Percentiles rank a stretch among this genome's conserved stretches.
These are phyloP conservation scores for Mycena epipterygia DNA, from an alignment of 768 basidiomycete genomes.

Conservation along the genomic window DNA sequence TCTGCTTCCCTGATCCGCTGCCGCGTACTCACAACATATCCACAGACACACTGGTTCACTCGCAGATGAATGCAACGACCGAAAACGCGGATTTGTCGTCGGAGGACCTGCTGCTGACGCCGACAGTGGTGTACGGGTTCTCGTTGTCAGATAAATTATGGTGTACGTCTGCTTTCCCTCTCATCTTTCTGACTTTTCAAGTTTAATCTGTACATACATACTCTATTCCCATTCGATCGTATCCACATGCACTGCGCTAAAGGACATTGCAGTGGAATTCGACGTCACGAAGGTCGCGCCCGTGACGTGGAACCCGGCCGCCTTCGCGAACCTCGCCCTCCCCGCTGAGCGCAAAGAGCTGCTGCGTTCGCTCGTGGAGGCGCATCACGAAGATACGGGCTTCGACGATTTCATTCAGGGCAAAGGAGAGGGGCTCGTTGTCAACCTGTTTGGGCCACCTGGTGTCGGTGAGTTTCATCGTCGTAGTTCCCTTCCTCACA, in stretches of 20 bases:
- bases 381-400: slow-evolving; percentile 64
- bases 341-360: slow-evolving; percentile 65
- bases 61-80: slow-evolving; percentile 23
- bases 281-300: slow-evolving; percentile 65
- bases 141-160: too few species aligned
- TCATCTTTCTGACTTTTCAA: too few species aligned
- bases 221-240: background rate
- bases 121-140: slow-evolving; percentile 73
- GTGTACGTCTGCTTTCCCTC: slow-evolving; percentile 52
- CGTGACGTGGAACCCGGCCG: slow-evolving; percentile 70
- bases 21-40: background rate
- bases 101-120: slow-evolving; percentile 68
- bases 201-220: background rate
- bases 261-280: slow-evolving; percentile 63
- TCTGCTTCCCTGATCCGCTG: background rate
- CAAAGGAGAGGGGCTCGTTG: slow-evolving; percentile 72
- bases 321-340: slow-evolving; percentile 73
- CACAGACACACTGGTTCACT: slow-evolving; percentile 40
- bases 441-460: slow-evolving; percentile 70
- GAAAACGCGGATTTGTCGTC: slow-evolving; percentile 55
- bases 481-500: background rate
- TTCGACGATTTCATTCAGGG: slow-evolving; percentile 75
- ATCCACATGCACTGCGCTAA: background rate
- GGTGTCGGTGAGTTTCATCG: slow-evolving; percentile 60
- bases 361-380: slow-evolving; percentile 67